Conservation (phyloP, 495 filamentous ascomycete genomes). For the Neurospora sp. region DNA sequence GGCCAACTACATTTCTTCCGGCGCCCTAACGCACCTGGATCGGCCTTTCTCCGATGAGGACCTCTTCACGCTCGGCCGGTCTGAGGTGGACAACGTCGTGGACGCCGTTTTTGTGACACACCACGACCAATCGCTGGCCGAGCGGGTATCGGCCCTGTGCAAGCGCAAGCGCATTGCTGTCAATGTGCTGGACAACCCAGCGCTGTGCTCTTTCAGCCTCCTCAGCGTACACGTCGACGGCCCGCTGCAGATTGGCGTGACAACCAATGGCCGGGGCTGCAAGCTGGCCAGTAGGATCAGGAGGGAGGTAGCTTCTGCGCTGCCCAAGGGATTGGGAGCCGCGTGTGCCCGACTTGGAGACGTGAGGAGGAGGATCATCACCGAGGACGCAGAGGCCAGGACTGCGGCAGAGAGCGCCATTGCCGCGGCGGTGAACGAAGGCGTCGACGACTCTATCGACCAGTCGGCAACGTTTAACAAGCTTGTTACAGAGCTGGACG, state of each 20-base stretch:
- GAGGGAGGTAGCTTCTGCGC: conserved; percentile 68
- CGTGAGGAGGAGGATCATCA: conserved; percentile 58
- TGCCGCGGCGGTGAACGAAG: conserved; percentile 33
- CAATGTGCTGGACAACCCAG: conserved; percentile 82
- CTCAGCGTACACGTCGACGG: conserved; percentile 84
- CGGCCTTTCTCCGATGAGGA: conserved; percentile 65
- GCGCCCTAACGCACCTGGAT: conserved; percentile 60
- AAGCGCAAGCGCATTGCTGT: conserved; percentile 74
- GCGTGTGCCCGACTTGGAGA: conserved; percentile 72
- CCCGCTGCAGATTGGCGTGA: conserved; percentile 89
- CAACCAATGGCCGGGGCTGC: conserved; percentile 90
- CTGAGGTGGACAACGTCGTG: conserved; percentile 68
- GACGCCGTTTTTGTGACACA: conserved; percentile 88
- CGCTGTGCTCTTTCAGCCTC: conserved; percentile 82
- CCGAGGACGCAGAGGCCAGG: conserved; percentile 45
- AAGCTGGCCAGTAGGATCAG: conserved; percentile 87
- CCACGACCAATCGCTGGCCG: conserved; percentile 39
- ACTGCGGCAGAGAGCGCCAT: conserved; percentile 14
- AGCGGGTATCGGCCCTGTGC: conserved; percentile 65
- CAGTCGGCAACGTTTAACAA: conserved; percentile 82
- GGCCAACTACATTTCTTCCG: conserved; percentile 59
- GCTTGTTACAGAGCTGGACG: conserved; percentile 60
- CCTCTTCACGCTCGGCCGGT: conserved; percentile 62
- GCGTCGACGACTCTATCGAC: conserved; percentile 74
- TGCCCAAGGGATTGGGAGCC: conserved; percentile 72